These are phyloP conservation scores for Russula ochroleuca DNA, from an alignment of 768 basidiomycete genomes.

Conservation along the genomic window DNA sequence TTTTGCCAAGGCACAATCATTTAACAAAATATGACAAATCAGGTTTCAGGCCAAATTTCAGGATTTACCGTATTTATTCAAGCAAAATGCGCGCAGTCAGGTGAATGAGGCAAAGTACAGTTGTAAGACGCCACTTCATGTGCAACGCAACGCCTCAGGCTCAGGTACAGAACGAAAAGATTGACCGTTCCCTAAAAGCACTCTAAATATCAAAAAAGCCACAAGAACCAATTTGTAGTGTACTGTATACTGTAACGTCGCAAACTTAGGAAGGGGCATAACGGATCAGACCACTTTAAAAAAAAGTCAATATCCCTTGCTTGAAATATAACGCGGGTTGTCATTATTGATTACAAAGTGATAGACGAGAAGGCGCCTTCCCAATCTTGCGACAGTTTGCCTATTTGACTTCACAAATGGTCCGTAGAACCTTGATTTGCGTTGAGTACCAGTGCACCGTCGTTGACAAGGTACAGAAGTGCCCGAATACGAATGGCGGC, in stretches of 20 bases:
- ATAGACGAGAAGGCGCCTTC: neutral
- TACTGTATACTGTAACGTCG: no score
- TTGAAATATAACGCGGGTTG: no score
- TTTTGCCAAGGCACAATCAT: neutral
- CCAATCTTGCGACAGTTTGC: neutral
- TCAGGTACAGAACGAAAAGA: no score
- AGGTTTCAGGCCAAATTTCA: neutral
- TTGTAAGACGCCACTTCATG: neutral
- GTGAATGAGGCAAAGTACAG: neutral
- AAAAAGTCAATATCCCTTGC: neutral
- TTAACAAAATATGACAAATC: neutral
- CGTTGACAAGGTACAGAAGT: neutral
- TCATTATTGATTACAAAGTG: neutral
- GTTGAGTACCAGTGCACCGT: no score
- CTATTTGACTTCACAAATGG: neutral
- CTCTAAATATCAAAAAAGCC: neutral
- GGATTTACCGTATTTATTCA: neutral
- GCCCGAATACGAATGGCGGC: neutral
- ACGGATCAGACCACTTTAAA: no score
- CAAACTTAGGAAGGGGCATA: no score
- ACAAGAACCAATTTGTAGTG: neutral
- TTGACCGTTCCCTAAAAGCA: neutral
- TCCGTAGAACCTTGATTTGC: neutral
- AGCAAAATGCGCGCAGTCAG: neutral
- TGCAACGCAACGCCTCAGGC: neutral